Evolutionary conservation across 2,329 filamentous ascomycete species (phyloP).

Genomic region (Fonsecaea monophora): DNA sequence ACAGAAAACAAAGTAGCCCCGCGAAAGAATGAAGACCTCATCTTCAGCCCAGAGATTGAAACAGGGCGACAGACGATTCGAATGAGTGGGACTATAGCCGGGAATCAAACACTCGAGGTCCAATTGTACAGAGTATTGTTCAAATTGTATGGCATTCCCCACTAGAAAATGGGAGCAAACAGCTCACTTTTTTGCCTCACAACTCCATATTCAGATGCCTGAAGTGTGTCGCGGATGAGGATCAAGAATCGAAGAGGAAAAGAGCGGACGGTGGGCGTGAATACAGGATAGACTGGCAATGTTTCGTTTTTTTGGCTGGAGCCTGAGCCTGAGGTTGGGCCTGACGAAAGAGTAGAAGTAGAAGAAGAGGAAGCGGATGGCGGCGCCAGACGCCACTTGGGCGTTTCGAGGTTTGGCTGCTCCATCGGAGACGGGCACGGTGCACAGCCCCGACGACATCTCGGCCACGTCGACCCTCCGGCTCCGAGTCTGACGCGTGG

Average conservation of each 20-base stretch:
- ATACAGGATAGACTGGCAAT: slow-evolving; percentile 7
- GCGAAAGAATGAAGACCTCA: slow-evolving; percentile 29
- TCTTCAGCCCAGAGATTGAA: slow-evolving; percentile 21
- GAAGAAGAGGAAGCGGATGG: background rate
- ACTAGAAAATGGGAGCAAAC: slow-evolving; percentile 15
- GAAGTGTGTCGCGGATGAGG: slow-evolving; percentile 4
- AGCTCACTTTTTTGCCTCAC: slow-evolving; percentile 22
- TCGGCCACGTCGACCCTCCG: slow-evolving; percentile 28
- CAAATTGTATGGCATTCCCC: slow-evolving; percentile 20
- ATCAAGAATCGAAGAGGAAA: slow-evolving; percentile 8
- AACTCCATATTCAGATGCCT: slow-evolving; percentile 27
- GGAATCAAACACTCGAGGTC: slow-evolving; percentile 10
- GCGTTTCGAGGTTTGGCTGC: slow-evolving; percentile 17
- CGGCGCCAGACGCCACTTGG: slow-evolving; percentile 11
- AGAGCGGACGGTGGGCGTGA: background rate
- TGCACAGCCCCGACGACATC: slow-evolving; percentile 13
- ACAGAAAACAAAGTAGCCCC: slow-evolving; percentile 32
- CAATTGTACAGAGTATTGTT: slow-evolving; percentile 13
- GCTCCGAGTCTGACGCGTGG: slow-evolving; percentile 39
- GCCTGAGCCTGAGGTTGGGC: slow-evolving; percentile 22
- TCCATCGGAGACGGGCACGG: background rate
- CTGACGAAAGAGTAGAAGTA: background rate
- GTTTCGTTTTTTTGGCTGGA: slow-evolving; percentile 29
- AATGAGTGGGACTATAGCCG: slow-evolving; percentile 9
- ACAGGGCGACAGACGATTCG: slow-evolving; percentile 7